A percentile compares a stretch with the other conserved stretches of the same genome.
These are phyloP conservation scores for Candida peoriensis DNA, from an alignment of 805 yeast species.

Conservation along the genomic window DNA sequence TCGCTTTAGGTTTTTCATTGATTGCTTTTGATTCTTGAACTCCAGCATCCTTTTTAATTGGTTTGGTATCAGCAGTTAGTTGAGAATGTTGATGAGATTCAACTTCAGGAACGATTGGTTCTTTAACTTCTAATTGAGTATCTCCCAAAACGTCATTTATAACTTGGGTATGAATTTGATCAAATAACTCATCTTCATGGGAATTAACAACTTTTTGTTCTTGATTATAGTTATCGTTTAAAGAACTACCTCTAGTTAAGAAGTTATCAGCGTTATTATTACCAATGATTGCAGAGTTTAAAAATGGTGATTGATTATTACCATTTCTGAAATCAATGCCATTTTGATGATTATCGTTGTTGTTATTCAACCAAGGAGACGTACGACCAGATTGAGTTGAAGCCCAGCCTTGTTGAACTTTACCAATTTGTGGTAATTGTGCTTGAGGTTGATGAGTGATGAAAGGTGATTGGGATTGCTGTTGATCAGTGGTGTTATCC, in stretches of 20 bases:
- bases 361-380: constrained; percentile 18
- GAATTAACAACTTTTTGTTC: not conserved
- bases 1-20: not conserved
- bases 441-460: constrained; percentile 1
- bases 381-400: constrained; percentile 13
- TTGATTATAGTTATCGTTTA: not conserved
- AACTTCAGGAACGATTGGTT: too few species aligned
- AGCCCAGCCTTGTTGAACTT: constrained; percentile 14
- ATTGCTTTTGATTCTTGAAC: constrained; percentile 3
- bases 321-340: constrained; percentile 5
- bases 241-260: not conserved
- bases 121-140: not conserved
- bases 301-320: constrained; percentile 15
- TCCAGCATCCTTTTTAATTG: not conserved
- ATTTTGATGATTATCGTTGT: not conserved
- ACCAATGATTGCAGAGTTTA: constrained; percentile 3
- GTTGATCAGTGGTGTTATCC: too few species aligned
- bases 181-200: constrained; percentile 28
- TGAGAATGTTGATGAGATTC: not conserved
- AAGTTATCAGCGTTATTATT: not conserved
- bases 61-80: not conserved
- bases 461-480: constrained; percentile 4
- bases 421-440: constrained; percentile 9
- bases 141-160: constrained; percentile 33
- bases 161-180: constrained; percentile 34